A percentile compares a stretch with the other conserved stretches of the same genome.
These are phyloP conservation scores for Melanogaster broomeanus DNA, from an alignment of 768 basidiomycete genomes.

Conservation along the genomic window DNA sequence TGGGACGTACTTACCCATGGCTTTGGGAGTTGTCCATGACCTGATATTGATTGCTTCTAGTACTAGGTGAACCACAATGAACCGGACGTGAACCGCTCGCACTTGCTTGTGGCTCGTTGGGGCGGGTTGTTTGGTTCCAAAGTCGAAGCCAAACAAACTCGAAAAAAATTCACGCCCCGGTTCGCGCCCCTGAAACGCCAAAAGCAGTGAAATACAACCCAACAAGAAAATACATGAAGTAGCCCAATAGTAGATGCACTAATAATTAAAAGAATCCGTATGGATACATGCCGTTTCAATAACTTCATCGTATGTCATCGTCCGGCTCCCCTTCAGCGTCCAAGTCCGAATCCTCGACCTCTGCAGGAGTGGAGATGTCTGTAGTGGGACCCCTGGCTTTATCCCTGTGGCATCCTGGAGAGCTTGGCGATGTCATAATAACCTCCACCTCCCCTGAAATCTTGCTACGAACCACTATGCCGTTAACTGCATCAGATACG, in stretches of 20 bases:
- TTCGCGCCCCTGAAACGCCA: constrained; percentile 21
- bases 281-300: constrained; percentile 17
- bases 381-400: constrained; percentile 4
- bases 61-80: constrained; percentile 34
- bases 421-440: constrained; percentile 6
- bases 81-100: constrained; percentile 38
- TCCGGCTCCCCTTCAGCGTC: constrained; percentile 48
- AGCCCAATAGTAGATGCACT: constrained; percentile 16
- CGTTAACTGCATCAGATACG: constrained; percentile 33
- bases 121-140: constrained; percentile 14
- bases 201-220: too few species aligned
- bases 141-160: constrained; percentile 24
- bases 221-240: constrained; percentile 5
- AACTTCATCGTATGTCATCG: constrained; percentile 46
- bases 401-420: neutral
- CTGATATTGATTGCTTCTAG: constrained; percentile 11
- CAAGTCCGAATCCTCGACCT: constrained; percentile 33
- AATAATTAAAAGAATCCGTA: constrained; percentile 25
- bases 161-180: constrained; percentile 13
- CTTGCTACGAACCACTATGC: constrained; percentile 30
- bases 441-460: constrained; percentile 20
- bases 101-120: constrained; percentile 35
- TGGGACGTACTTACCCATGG: constrained; percentile 34
- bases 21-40: constrained; percentile 35
- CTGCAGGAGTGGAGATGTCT: constrained; percentile 23